phyloP scores from a whole-genome alignment of 768 basidiomycete genomes.

The Fomitopsis serialis region DNA sequence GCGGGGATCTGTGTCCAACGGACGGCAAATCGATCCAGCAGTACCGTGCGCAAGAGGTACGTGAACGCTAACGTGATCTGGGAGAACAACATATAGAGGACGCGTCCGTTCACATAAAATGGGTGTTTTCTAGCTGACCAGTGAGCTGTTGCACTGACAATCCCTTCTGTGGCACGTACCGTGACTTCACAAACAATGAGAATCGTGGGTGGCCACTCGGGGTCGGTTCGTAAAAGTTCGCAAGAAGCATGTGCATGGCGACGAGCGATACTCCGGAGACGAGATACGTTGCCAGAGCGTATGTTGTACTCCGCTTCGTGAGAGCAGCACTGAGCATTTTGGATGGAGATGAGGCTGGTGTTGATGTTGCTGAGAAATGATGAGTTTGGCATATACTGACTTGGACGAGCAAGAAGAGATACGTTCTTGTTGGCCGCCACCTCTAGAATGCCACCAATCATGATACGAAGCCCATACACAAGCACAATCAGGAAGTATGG shows the following conservation, averaged over 20 bases:
- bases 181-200: slow-evolving; percentile 61
- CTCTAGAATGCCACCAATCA: no score
- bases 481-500: no score
- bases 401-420: no score
- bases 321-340: slow-evolving; percentile 40
- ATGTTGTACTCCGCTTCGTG: slow-evolving; percentile 40
- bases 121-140: slow-evolving; percentile 56
- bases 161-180: slow-evolving; percentile 30
- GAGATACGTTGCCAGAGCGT: slow-evolving; percentile 41
- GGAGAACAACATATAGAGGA: slow-evolving; percentile 53
- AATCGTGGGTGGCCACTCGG: slow-evolving; percentile 36
- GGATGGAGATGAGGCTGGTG: slow-evolving; percentile 47
- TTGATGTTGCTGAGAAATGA: slow-evolving; percentile 32
- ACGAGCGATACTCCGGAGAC: slow-evolving; percentile 41
- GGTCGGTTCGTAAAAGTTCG: slow-evolving; percentile 27
- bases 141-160: neutral
- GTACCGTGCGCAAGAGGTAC: slow-evolving; percentile 52
- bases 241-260: slow-evolving; percentile 36
- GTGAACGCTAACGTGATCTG: slow-evolving; percentile 43
- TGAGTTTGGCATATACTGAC: no score
- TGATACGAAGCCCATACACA: no score
- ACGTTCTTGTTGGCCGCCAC: no score
- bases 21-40: slow-evolving; percentile 52
- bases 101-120: slow-evolving; percentile 63
- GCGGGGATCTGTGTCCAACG: slow-evolving; percentile 18